Conservation (phyloP, 2,329 filamentous ascomycete species). For the Fusarium circinatum region DNA sequence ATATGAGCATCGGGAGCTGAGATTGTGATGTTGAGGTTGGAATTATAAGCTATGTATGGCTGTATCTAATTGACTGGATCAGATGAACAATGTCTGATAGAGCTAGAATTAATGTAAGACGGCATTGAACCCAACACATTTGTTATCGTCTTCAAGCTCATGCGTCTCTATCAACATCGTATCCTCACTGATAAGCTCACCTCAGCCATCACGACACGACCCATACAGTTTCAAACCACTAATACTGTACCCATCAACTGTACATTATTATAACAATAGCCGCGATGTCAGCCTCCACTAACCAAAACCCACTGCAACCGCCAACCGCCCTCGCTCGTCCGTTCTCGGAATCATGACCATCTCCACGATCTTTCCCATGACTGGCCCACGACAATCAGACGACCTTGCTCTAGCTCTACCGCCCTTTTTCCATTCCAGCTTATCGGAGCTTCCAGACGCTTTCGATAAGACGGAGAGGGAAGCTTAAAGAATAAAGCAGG, state of each 20-base stretch:
- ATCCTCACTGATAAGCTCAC: constrained; percentile 35
- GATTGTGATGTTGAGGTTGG: not conserved
- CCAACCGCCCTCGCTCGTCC: constrained; percentile 23
- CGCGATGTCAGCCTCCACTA: constrained; percentile 27
- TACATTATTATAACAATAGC: constrained; percentile 18
- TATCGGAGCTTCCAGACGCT: constrained; percentile 30
- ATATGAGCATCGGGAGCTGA: not conserved
- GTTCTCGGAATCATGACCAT: constrained; percentile 26
- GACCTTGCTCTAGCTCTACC: not conserved
- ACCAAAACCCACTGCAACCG: constrained; percentile 9
- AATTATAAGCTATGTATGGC: fast-evolving
- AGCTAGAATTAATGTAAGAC: too few relatives aligned
- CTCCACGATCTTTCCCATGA: constrained; percentile 14
- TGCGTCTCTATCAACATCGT: not conserved
- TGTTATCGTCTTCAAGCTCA: not conserved
- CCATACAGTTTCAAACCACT: constrained; percentile 16
- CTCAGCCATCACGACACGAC: constrained; percentile 1
- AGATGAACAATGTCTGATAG: too few relatives aligned
- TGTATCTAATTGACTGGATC: not conserved
- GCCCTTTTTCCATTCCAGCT: constrained; percentile 2
- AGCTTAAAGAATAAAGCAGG: constrained; percentile 3
- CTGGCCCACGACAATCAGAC: constrained; percentile 18
- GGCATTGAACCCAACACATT: not conserved
- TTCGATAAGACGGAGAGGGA: constrained; percentile 18
- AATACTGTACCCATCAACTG: constrained; percentile 13